Evolutionary conservation across 192 early-diverging fungal species (phyloP), one percentile per base, ranked within the genome.

Genomic region (Backusella morwellensis): DNA sequence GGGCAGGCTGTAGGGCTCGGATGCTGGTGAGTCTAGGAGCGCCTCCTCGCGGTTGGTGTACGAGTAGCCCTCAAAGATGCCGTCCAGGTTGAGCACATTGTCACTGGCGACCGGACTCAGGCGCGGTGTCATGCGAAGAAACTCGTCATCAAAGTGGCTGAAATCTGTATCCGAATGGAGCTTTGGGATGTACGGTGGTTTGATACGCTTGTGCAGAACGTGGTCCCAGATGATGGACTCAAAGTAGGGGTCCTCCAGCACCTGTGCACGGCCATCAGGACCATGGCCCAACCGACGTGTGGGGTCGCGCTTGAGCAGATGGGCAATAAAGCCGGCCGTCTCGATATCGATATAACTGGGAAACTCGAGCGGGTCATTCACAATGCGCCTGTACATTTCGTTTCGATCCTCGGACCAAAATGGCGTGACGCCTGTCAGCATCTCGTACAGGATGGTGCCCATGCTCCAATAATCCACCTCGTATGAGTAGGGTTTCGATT

Each of bases 401-500:
- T 75, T 78, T 34, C 86, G 81, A 34, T 85, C 86, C 12, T 88
- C 86, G 0, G 85, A 84, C 83, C 88, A 87, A 56, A 86, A 90
- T 0, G 89, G 89, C 0, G 87, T 88, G 32, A 82, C 76, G 7
- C 97, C 95, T 0, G 90, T 91, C n/a, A 97, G 80, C 96, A 98
- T 97, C 76, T 96, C 94, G 75, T 89, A 99, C 6, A 97, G 75
- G 73, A 99, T 85, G 15, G 95, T 88, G 17, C 96, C 97, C 73
- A 97, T 85, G 67, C 89, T 90, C 97, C 97, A 98, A 82, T 92
- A 97, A 83, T 98, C 97, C 0, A 96, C 93, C 36, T 89, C 89
- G 41, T 86, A 88, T 32, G 89, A 90, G 72, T 94, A 93, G 12
- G 86, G 82, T 8, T 74, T 83, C 0, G 83, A 84, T 68, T 82